Percentiles rank a stretch among this genome's conserved stretches.
Conservation (phyloP, 225 moss, liverwort and hornwort species). For the Physcomitrium patens region DNA sequence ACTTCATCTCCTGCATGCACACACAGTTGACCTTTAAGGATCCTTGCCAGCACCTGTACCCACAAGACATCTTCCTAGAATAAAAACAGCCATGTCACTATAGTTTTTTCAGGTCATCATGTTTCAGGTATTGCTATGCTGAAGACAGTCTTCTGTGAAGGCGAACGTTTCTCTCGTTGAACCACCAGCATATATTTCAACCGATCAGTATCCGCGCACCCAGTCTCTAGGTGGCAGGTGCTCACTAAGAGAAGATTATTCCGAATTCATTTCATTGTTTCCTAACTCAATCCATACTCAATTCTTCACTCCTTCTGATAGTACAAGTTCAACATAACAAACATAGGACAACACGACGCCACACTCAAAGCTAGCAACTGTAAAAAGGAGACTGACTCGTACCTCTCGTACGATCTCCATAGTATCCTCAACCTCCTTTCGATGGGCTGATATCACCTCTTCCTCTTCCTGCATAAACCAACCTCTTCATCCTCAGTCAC, state of each 20-base stretch:
- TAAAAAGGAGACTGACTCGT: background rate
- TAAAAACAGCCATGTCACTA: background rate
- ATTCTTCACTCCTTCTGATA: slow-evolving; percentile 5
- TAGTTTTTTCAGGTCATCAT: background rate
- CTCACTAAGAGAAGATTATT: background rate
- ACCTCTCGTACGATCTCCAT: slow-evolving; percentile 86
- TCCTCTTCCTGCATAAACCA: slow-evolving; percentile 64
- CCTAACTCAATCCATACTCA: background rate
- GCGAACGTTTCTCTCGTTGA: background rate
- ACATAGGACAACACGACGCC: background rate
- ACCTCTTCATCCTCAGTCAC: slow-evolving; percentile 9
- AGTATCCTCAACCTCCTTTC: slow-evolving; percentile 81
- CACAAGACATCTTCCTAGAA: slow-evolving; percentile 22
- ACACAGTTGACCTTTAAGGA: slow-evolving; percentile 27
- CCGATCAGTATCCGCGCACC: background rate
- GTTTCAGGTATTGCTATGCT: background rate
- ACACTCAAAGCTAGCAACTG: background rate
- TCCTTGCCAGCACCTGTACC: slow-evolving; percentile 33
- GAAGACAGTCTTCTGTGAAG: background rate
- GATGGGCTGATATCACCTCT: slow-evolving; percentile 78
- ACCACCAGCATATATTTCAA: background rate
- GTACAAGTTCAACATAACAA: background rate
- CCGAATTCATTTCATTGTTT: background rate
- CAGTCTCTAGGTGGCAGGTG: background rate
- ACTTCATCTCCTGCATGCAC: slow-evolving; percentile 76